Percentiles rank a stretch among this genome's conserved stretches.
phyloP scores from a whole-genome alignment of 768 basidiomycete species.

The button mushroom (Agaricus bisporus) region DNA sequence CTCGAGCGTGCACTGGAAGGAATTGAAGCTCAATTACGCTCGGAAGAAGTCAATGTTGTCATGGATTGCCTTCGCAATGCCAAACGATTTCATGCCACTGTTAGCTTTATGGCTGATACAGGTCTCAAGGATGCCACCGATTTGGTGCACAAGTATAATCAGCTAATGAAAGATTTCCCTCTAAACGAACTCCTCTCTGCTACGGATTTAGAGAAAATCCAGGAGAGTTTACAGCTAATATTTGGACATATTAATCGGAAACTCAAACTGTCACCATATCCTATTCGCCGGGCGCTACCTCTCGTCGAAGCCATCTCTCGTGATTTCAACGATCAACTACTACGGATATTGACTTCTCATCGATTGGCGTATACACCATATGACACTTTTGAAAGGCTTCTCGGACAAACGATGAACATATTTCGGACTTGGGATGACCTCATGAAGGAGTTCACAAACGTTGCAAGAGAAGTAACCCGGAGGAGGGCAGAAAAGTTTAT shows the following conservation, averaged over 20 bases:
- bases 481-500: slow-evolving; percentile 91
- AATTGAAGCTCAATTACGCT: slow-evolving; percentile 86
- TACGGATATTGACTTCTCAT: slow-evolving; percentile 85
- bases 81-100: slow-evolving; percentile 94
- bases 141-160: slow-evolving; percentile 94
- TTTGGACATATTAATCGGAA: slow-evolving; percentile 95
- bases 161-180: slow-evolving; percentile 98
- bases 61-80: slow-evolving; percentile 94
- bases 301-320: slow-evolving; percentile 97
- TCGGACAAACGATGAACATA: slow-evolving; percentile 67
- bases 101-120: slow-evolving; percentile 97
- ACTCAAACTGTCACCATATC: slow-evolving; percentile 93
- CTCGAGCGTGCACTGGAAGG: slow-evolving; percentile 90
- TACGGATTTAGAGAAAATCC: slow-evolving; percentile 92
- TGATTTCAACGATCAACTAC: slow-evolving; percentile 93
- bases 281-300: slow-evolving; percentile 90
- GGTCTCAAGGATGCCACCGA: slow-evolving; percentile 94
- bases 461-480: slow-evolving; percentile 87
- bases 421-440: slow-evolving; percentile 87
- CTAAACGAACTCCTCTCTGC: slow-evolving; percentile 95
- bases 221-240: slow-evolving; percentile 81
- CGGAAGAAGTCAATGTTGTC: slow-evolving; percentile 88
- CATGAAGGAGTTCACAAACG: slow-evolving; percentile 89
- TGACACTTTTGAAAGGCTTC: slow-evolving; percentile 85
- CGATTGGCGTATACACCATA: slow-evolving; percentile 92